Conservation (phyloP, 2,329 filamentous ascomycete genomes). For the Davidsoniella eucalypti region DNA sequence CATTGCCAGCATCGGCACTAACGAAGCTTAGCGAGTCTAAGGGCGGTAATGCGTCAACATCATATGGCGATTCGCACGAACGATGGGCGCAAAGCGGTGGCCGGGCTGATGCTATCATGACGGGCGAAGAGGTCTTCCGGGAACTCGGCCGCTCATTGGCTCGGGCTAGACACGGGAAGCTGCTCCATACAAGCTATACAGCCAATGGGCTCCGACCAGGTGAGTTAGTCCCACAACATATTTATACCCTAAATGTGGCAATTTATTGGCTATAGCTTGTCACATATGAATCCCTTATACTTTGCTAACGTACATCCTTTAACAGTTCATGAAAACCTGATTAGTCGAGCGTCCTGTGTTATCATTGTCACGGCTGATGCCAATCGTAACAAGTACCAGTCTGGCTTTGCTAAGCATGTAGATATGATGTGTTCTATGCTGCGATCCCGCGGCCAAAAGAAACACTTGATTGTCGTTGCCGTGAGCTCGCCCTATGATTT, state of each 20-base stretch:
- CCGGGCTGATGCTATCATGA: constrained; percentile 52
- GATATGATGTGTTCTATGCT: constrained; percentile 88
- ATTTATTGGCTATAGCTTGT: neutral
- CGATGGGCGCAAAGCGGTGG: constrained; percentile 7
- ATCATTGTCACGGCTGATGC: constrained; percentile 88
- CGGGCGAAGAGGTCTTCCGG: constrained; percentile 80
- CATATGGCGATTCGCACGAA: constrained; percentile 2
- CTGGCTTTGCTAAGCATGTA: constrained; percentile 89
- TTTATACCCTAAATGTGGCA: neutral
- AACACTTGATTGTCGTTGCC: constrained; percentile 77
- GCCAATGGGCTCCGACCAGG: constrained; percentile 75
- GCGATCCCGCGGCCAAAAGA: constrained; percentile 61
- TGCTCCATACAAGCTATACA: constrained; percentile 89
- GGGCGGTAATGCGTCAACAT: neutral
- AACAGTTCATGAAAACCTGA: constrained; percentile 72
- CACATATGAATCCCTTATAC: neutral
- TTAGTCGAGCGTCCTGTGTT: constrained; percentile 73
- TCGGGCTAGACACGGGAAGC: constrained; percentile 66
- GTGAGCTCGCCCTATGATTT: constrained; percentile 96
- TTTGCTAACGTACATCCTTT: neutral
- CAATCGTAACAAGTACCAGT: constrained; percentile 83
- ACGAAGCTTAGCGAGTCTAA: constrained; percentile 30
- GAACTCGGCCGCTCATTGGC: constrained; percentile 81
- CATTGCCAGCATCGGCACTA: constrained; percentile 74
- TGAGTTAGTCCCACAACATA: constrained; percentile 17